Base-by-base conservation (phyloP, 2,329 filamentous ascomycete species). In the Chaetomium sp. region DNA sequence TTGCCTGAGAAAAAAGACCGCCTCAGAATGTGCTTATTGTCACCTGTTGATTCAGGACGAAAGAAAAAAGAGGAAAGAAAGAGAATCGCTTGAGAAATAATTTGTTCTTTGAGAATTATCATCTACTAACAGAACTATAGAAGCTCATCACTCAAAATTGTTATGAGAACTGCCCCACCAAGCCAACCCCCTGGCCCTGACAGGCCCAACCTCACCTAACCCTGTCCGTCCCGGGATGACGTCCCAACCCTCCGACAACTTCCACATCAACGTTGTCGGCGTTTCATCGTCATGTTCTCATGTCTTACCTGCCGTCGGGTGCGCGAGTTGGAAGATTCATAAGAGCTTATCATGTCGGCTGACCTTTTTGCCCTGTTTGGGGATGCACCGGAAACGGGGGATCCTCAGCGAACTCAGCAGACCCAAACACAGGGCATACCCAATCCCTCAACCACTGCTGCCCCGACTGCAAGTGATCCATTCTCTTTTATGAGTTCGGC, bases 281-380 rank as follows among this genome's bases (percentile, higher is more conserved):
- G 9, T 16, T 27, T n/a, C 3, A 8, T 45, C 62, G 63, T 25
- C 21, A 62, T 65, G 59, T 38, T n/a, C 9, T 5, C 13, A 42
- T 51, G 50, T 29, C 42, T 5, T 19, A 8, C 6, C 25, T 57
- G 13, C 12, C 7, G 19, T 38, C 9, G 23, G 47, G 49, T 23
- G n/a, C 29, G 35, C 10, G n/a, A 54, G 45, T 19, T 21, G 31
- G 23, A 65, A 23, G 23, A 64, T 19, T 23, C 10, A 51, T 45
- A 45, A 55, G 0, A 13, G 58, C 9, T 12, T 63, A 69, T 42
- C 66, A 89, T 89, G 86, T 89, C 87, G 70, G 85, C 86, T 67
- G 86, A 89, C 75, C 82, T 89, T 64, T 86, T 89, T 72, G 86
- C 85, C 62, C 84, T 86, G 69, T 88, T 89, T 70, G 85, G 83